These are phyloP conservation scores for Russula vinacea DNA, from an alignment of 768 basidiomycete genomes.

Conservation along the genomic window DNA sequence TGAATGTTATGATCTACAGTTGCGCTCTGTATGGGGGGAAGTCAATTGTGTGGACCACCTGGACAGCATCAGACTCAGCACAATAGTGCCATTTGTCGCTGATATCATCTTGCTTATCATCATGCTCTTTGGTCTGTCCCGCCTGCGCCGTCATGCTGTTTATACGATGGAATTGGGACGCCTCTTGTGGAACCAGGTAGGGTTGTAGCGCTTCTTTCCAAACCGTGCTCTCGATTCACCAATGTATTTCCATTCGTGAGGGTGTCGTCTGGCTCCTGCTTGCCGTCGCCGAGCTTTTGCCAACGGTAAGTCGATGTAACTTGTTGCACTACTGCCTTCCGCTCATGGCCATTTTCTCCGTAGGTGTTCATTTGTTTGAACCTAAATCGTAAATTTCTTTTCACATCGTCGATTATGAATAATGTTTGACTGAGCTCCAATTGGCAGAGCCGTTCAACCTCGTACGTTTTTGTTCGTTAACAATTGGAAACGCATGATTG, in stretches of 20 bases:
- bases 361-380: not conserved
- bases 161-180: not conserved
- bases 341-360: not conserved
- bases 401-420: not conserved
- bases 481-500: not conserved
- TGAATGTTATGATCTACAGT: not conserved
- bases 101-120: not conserved
- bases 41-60: not conserved
- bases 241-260: not conserved
- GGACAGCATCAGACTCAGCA: not conserved
- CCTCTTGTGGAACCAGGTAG: slow-evolving; percentile 8
- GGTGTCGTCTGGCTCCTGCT: slow-evolving; percentile 2
- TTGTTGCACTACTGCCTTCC: not conserved
- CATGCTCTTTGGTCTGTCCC: slow-evolving; percentile 2
- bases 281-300: not conserved
- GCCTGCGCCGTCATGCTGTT: not conserved
- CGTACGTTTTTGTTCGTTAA: not conserved
- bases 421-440: not conserved
- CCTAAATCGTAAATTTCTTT: not conserved
- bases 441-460: not conserved
- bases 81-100: not conserved
- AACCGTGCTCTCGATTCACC: not conserved
- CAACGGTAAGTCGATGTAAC: not conserved
- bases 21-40: not conserved
- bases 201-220: not conserved